These are phyloP conservation scores for Pseudocercospora cruenta DNA, from an alignment of 2,329 filamentous ascomycete species.

Conservation along the genomic window DNA sequence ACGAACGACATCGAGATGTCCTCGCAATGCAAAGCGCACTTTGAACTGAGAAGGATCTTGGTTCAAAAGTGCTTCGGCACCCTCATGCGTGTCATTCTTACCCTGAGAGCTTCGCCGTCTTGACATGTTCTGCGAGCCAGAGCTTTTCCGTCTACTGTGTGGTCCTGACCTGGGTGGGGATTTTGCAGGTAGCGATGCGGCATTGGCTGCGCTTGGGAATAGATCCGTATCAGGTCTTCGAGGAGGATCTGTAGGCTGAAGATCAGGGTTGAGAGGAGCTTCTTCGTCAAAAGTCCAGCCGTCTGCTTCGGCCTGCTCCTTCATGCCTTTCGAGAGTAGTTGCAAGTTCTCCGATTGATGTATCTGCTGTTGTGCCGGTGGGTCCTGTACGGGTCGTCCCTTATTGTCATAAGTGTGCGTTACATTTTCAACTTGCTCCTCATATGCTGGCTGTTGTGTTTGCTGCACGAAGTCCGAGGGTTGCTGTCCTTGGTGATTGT, in stretches of 20 bases:
- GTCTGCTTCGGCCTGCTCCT: conserved; percentile 55
- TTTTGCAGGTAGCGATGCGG: conserved; percentile 69
- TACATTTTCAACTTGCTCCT: conserved; percentile 62
- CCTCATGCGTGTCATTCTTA: conserved; percentile 59
- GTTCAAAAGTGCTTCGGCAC: conserved; percentile 51
- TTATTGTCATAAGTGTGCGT: conserved; percentile 63
- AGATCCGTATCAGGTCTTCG: conserved; percentile 80
- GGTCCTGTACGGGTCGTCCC: conserved; percentile 57
- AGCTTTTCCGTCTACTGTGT: conserved; percentile 77
- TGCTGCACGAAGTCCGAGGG: conserved; percentile 35
- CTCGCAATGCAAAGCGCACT: conserved; percentile 85
- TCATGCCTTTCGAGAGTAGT: conserved; percentile 6
- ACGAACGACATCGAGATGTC: conserved; percentile 90
- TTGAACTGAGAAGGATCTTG: conserved; percentile 81
- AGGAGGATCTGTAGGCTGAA: conserved; percentile 52
- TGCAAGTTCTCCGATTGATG: conserved; percentile 19
- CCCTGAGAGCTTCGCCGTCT: conserved; percentile 65
- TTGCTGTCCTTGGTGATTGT: conserved; percentile 42
- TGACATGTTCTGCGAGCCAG: conserved; percentile 56
- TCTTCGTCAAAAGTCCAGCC: conserved; percentile 93
- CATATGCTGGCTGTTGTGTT: conserved; percentile 41
- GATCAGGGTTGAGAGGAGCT: conserved; percentile 54
- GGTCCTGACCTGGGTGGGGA: conserved; percentile 71
- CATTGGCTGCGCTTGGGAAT: conserved; percentile 73
- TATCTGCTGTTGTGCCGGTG: conserved; percentile 31